Percentiles rank a stretch among this genome's conserved stretches.
Evolutionary conservation across 1,284 basidiomycete genomes (phyloP).

Genomic region (Apiotrichum mycotoxinovorans): DNA sequence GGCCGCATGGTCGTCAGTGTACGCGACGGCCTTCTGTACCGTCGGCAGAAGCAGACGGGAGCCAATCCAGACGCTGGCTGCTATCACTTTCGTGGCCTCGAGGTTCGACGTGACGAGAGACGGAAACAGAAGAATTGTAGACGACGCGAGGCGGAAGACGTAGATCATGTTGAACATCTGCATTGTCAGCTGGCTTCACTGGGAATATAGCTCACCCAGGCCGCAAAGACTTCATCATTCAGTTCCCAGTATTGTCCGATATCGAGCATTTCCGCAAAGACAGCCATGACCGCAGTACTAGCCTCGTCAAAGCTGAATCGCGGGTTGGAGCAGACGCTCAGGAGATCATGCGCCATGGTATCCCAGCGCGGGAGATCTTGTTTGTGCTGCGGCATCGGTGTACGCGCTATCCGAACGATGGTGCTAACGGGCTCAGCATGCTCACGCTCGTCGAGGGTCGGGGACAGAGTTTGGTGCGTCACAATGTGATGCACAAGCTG

Average conservation of each 20-base stretch:
- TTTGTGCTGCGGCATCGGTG: neutral
- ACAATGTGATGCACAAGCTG: conserved; percentile 41
- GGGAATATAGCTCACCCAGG: neutral
- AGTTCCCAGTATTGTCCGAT: neutral
- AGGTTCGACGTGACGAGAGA: conserved; percentile 3
- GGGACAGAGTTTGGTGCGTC: conserved; percentile 25
- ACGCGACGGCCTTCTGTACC: too few species aligned
- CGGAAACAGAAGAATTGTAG: conserved; percentile 25
- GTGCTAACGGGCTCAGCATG: conserved; percentile 1
- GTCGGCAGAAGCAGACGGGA: neutral
- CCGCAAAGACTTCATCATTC: neutral
- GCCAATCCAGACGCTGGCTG: neutral
- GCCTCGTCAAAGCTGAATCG: conserved; percentile 15
- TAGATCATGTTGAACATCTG: conserved; percentile 14
- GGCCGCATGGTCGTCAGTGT: neutral
- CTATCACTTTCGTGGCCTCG: neutral
- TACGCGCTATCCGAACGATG: conserved; percentile 32
- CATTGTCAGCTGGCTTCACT: neutral
- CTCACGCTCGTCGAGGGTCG: conserved; percentile 6
- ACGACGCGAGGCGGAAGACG: conserved; percentile 16
- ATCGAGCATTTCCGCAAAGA: neutral
- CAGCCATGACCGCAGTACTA: neutral
- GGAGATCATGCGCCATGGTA: conserved; percentile 1
- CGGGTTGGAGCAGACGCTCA: conserved; percentile 22
- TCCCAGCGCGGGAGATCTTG: neutral